These are phyloP conservation scores for Hevea brasiliensis DNA, from an alignment of 345 rosid species.

Conservation along the genomic window DNA sequence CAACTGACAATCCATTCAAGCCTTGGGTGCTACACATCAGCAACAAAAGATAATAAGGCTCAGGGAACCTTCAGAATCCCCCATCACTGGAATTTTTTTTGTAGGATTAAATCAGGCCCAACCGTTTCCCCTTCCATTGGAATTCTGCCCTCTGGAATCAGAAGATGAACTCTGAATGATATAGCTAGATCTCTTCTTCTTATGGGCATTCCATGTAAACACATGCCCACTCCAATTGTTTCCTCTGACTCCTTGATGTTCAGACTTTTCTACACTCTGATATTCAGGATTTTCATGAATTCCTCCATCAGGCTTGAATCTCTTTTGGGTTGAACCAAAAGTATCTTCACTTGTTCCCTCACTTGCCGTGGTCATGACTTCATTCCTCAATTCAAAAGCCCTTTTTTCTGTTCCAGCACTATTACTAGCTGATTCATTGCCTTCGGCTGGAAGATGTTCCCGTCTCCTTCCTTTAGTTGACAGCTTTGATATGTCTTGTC, in stretches of 20 bases:
- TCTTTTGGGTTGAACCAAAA: conserved; percentile 38
- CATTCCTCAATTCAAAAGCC: conserved; percentile 31
- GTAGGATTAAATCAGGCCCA: conserved; percentile 15
- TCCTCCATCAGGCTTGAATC: conserved; percentile 31
- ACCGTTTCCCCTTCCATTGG: conserved; percentile 60
- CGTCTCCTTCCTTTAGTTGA: conserved; percentile 52
- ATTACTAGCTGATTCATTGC: conserved; percentile 37
- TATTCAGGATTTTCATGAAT: conserved; percentile 28
- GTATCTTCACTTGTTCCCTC: conserved; percentile 77
- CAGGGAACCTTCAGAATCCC: too few relatives aligned
- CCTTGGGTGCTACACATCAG: background rate
- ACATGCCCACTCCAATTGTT: conserved; percentile 42
- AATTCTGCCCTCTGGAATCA: conserved; percentile 69
- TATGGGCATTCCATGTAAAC: conserved; percentile 73
- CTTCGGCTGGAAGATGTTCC: conserved; percentile 38
- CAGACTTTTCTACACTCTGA: conserved; percentile 44
- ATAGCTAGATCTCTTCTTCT: conserved; percentile 87
- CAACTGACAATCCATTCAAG: background rate
- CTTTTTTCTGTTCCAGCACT: conserved; percentile 39
- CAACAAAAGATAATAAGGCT: too few relatives aligned
- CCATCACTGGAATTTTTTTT: background rate
- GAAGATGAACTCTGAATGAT: conserved; percentile 61
- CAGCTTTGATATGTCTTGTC: conserved; percentile 61
- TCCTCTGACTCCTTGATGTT: conserved; percentile 30
- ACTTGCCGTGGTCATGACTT: conserved; percentile 41